Evolutionary conservation across 1,139 yeast genomes (phyloP).

Genomic region (Geotrichum aggregatum): DNA sequence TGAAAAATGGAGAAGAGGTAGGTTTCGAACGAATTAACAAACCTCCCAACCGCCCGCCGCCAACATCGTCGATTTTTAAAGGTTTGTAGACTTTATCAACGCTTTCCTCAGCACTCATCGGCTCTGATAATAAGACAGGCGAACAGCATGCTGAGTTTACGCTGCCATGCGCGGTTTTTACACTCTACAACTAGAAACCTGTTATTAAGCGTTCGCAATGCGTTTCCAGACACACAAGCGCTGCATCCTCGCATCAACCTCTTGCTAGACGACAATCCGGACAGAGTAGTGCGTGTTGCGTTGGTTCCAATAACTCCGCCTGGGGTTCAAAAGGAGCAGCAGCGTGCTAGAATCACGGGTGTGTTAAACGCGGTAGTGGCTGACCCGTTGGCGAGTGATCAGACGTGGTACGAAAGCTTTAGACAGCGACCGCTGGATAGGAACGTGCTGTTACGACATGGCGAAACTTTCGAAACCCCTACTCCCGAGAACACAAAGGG

Average conservation of each 20-base stretch:
- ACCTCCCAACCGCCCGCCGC: too few species aligned
- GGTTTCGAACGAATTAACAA: too few species aligned
- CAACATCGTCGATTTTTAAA: too few species aligned
- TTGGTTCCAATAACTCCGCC: too few species aligned
- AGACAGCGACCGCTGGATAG: slow-evolving; percentile 34
- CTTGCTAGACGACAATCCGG: background rate
- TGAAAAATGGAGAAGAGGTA: too few species aligned
- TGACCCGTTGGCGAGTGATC: slow-evolving; percentile 38
- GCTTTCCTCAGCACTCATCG: too few species aligned
- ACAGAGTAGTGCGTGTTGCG: slow-evolving; percentile 16
- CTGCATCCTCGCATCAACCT: slow-evolving; percentile 28
- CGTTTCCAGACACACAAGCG: slow-evolving; percentile 5
- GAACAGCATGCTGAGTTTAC: too few species aligned
- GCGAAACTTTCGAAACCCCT: slow-evolving; percentile 24
- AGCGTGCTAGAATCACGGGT: slow-evolving; percentile 28
- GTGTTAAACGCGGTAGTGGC: slow-evolving; percentile 36
- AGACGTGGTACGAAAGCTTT: slow-evolving; percentile 34
- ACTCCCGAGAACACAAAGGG: too few species aligned
- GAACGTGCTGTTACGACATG: slow-evolving; percentile 34
- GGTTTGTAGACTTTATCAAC: too few species aligned
- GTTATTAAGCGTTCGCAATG: background rate
- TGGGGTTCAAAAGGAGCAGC: slow-evolving; percentile 28
- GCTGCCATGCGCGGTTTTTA: too few species aligned
- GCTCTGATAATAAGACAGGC: too few species aligned
- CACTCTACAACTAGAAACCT: background rate